These are phyloP conservation scores for Bruguiera gymnorhiza DNA, from an alignment of 345 rosid species.

Conservation along the genomic window DNA sequence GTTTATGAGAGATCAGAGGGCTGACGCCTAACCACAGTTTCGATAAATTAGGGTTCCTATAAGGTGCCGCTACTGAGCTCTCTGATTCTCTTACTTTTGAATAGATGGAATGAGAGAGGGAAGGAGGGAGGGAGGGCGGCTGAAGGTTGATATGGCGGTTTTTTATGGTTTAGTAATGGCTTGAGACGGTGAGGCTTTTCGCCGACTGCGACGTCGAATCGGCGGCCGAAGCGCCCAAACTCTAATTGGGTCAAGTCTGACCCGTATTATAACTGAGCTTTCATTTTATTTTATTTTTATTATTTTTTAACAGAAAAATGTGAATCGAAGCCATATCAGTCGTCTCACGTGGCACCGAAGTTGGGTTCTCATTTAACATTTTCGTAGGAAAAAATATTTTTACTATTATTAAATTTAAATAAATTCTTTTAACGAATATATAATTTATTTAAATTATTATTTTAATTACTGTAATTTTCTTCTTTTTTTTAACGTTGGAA, in stretches of 20 bases:
- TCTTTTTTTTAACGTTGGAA: too few relatives aligned
- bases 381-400: too few relatives aligned
- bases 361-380: too few relatives aligned
- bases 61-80: neutral
- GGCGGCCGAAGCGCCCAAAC: neutral
- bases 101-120: neutral
- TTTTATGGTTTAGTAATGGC: neutral
- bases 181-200: constrained; percentile 3
- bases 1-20: constrained; percentile 2
- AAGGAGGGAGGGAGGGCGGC: neutral
- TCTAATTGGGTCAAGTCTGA: neutral
- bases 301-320: too few relatives aligned
- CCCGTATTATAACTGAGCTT: neutral
- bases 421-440: too few relatives aligned
- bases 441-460: too few relatives aligned
- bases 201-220: neutral
- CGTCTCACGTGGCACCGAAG: too few relatives aligned
- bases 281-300: too few relatives aligned
- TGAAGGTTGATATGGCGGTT: neutral
- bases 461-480: too few relatives aligned
- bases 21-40: neutral
- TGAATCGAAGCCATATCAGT: too few relatives aligned
- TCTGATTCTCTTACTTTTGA: neutral
- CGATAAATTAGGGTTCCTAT: neutral
- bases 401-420: too few relatives aligned